Base-by-base conservation (phyloP, 1,284 basidiomycete species). In the Cryptococcus floricola region DNA sequence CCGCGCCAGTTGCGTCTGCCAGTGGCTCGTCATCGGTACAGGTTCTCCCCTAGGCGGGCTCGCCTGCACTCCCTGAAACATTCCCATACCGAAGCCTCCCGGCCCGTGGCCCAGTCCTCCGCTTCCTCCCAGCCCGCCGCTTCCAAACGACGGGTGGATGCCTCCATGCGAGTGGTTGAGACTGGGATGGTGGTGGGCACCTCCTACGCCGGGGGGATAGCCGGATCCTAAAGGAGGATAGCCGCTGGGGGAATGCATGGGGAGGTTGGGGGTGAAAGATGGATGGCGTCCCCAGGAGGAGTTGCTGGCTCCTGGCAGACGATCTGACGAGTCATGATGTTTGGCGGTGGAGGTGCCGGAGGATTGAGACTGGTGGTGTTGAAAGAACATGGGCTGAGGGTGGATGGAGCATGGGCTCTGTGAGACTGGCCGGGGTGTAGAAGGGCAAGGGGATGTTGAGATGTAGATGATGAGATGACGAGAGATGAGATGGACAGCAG, bases 1-100 rank as follows among this genome's bases (percentile, higher is more conserved):
- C 34, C 65, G 58, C 48, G 73, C 23, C 27, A 79, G 53, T 63
- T 79, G 77, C 59, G 78, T 74, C 59, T 78, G 76, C 77, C 77
- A 79, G 48, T 69, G 65, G 19, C 62, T 54, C 12, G 74, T 73
- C 56, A 74, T 59, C 4, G 72, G 73, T 48, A 73, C 59, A 8
- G 61, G 59, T 54, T 75, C 72, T 59, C 52, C 52, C 42, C 71
- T 65, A 16, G 73, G 73, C 28, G 73, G 73, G 60, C 73, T 75
- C n/a, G 54, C 52, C 46, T 57, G 48, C 19, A 38, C 58, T 28
- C 52, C 57, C 41, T 56, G 56, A 54, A 61, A 63, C 47, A 57
- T 53, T 12, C 63, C 57, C 59, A 63, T 57, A 10, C 62, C 60
- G 39, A 58, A 60, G 25, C 55, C 57, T n/a, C 62, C 45, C 23